Evolutionary conservation across 306 rosid species (phyloP), one percentile per base, ranked within the genome.

Genomic region (Styphnolobium japonicum): DNA sequence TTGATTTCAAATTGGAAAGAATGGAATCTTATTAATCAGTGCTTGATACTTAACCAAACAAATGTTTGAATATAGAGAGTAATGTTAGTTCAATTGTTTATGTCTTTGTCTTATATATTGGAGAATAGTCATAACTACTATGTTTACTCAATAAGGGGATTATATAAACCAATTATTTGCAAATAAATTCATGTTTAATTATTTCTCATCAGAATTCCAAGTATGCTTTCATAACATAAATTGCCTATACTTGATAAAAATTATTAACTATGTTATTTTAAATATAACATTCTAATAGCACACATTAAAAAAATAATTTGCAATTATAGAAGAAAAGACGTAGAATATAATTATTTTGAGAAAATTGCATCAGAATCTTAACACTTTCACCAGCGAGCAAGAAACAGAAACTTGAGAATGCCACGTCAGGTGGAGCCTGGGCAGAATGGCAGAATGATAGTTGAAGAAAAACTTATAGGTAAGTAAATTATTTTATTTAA

Each of bases 371-470:
- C 2, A 43, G 15, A 51, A 63, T 64, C 22, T 51, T 9, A 67
- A 29, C 23, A 68, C 40, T 42, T n/a, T n/a, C 70, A 68, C 7
- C 0, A 45, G 22, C 7, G 49, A 31, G 71, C 19, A 57, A 45
- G 10, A 68, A 31, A 57, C 27, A 10, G 71, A 68, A 68, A 79
- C 34, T 62, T 75, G 77, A 33, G 57, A 46, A 61, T 58, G 85
- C 85, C 81, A 81, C 85, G 81, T 75, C 80, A 46, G 2, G 76
- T 71, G 86, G 86, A 49, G 15, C 86, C 6, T 6, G 65, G 80
- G 52, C 83, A 83, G 86, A n/a, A n/a, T 83, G 82, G 76, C 76
- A 55, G 79, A 71, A 60, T 46, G 48, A 18, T 21, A 71, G 86
- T 63, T 4, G 56, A 60, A n/a, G n/a, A n/a, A n/a, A n/a, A n/a